Evolutionary conservation across 441 rosid genomes (phyloP).

Genomic region (Corymbia citriodora): DNA sequence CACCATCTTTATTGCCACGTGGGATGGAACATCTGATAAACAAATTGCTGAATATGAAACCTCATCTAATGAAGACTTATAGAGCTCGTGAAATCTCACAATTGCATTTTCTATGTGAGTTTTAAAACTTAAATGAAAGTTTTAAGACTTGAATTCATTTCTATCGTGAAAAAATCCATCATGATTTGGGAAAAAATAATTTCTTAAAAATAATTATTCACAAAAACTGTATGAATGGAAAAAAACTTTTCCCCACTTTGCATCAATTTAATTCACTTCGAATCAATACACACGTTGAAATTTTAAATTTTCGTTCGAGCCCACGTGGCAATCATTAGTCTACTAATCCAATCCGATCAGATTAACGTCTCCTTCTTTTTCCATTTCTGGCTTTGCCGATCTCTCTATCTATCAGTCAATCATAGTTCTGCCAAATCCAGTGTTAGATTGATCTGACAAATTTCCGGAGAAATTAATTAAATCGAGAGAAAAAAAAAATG

Average conservation of each 20-base stretch:
- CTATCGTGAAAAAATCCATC: too few species aligned
- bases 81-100: background rate
- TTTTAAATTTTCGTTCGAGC: background rate
- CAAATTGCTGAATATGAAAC: background rate
- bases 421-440: background rate
- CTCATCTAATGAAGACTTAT: fast-evolving
- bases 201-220: too few species aligned
- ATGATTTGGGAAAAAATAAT: background rate
- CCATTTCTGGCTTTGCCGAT: background rate
- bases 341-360: background rate
- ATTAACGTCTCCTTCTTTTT: background rate
- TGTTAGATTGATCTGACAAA: background rate
- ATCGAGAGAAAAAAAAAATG: background rate
- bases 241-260: too few species aligned
- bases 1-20: background rate
- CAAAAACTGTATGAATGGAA: too few species aligned
- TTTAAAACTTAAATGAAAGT: background rate
- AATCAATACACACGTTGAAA: too few species aligned
- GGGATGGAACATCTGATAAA: background rate
- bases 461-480: background rate
- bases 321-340: background rate
- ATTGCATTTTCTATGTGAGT: background rate
- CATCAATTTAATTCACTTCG: too few species aligned
- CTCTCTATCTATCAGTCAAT: background rate
- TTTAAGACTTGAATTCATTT: background rate